Conservation (phyloP, 2,329 filamentous ascomycete species). For the Lachnellula arida region DNA sequence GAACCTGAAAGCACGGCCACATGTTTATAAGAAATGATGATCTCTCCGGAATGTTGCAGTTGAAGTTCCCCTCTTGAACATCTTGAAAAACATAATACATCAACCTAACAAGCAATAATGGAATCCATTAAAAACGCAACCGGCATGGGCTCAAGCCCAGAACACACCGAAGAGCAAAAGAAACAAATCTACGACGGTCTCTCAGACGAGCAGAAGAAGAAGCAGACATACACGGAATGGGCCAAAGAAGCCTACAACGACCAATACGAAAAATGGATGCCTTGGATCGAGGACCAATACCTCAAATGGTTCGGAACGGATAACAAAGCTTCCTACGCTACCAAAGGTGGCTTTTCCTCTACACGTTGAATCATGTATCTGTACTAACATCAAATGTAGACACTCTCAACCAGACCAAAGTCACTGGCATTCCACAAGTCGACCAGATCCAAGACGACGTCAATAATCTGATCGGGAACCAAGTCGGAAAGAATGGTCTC, state of each 20-base stretch:
- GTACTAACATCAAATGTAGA: constrained; percentile 40
- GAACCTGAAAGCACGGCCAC: no score
- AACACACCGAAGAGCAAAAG: constrained; percentile 17
- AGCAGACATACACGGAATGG: constrained; percentile 45
- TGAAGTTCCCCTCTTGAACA: no score
- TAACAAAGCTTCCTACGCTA: constrained; percentile 69
- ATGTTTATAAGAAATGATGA: no score
- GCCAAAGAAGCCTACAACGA: constrained; percentile 61
- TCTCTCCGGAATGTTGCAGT: no score
- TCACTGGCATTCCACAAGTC: constrained; percentile 63
- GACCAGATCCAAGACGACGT: constrained; percentile 65
- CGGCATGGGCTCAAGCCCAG: neutral
- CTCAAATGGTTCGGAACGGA: constrained; percentile 65
- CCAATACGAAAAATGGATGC: constrained; percentile 71
- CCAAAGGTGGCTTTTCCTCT: constrained; percentile 51
- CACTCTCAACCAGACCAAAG: constrained; percentile 62
- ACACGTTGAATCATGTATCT: neutral
- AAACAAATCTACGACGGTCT: constrained; percentile 16
- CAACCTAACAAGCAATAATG: neutral
- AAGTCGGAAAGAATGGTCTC: constrained; percentile 64
- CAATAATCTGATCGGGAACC: constrained; percentile 55
- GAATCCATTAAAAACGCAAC: constrained; percentile 3
- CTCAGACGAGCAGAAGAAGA: constrained; percentile 17
- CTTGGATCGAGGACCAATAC: constrained; percentile 71
- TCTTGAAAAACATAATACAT: no score